These are phyloP conservation scores for Penicillium antarcticum DNA, from an alignment of 495 filamentous ascomycete species.

Conservation along the genomic window DNA sequence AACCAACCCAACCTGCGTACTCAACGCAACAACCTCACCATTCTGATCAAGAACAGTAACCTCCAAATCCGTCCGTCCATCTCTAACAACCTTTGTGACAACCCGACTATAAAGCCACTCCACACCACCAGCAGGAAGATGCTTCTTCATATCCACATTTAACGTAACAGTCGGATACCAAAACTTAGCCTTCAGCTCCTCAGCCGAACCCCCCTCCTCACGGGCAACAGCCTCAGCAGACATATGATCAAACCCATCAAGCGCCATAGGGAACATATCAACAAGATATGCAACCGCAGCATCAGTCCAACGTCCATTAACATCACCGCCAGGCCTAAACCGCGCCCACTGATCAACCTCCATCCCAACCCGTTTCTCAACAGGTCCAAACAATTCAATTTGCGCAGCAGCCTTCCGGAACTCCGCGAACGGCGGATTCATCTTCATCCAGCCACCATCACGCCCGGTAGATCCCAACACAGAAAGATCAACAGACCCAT, in stretches of 20 bases:
- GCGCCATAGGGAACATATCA: slow-evolving; percentile 62
- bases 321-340: slow-evolving; percentile 35
- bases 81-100: slow-evolving; percentile 52
- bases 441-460: slow-evolving; percentile 30
- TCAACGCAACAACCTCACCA: slow-evolving; percentile 58
- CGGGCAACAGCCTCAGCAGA: slow-evolving; percentile 19
- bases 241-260: slow-evolving; percentile 44
- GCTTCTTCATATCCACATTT: slow-evolving; percentile 65
- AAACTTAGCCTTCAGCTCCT: slow-evolving; percentile 31
- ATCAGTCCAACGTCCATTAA: slow-evolving; percentile 51
- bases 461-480: slow-evolving; percentile 36
- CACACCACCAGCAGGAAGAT: slow-evolving; percentile 53
- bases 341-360: slow-evolving; percentile 67
- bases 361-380: slow-evolving; percentile 34
- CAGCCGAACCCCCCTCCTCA: slow-evolving; percentile 10
- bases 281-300: slow-evolving; percentile 54
- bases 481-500: slow-evolving; percentile 22
- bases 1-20: slow-evolving; percentile 60
- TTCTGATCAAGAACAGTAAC: slow-evolving; percentile 56
- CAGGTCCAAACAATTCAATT: slow-evolving; percentile 54
- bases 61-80: slow-evolving; percentile 65
- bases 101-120: slow-evolving; percentile 65
- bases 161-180: slow-evolving; percentile 82
- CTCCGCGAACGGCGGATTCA: slow-evolving; percentile 34
- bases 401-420: slow-evolving; percentile 56